Percentiles rank a stretch among this genome's conserved stretches.
phyloP scores from a whole-genome alignment of 208 protist species.

The Sergeia podlipaevii region DNA sequence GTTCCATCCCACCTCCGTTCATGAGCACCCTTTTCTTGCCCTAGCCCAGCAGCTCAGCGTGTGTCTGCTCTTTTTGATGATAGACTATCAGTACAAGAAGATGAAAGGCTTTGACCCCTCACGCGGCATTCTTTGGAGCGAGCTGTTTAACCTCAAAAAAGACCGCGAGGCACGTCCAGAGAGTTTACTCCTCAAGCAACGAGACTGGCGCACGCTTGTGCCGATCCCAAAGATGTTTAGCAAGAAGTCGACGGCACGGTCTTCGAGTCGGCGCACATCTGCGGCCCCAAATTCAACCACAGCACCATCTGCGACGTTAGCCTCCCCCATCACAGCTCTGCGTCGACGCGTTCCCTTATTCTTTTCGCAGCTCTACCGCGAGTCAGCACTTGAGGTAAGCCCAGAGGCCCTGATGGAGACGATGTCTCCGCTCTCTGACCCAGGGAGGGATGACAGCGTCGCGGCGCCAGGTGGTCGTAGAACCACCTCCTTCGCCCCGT shows the following conservation, averaged over 20 bases:
- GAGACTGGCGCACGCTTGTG: constrained; percentile 4
- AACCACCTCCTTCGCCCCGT: constrained; percentile 14
- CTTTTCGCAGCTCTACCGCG: no score
- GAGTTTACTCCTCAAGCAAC: constrained; percentile 6
- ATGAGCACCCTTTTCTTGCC: constrained; percentile 15
- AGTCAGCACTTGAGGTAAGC: no score
- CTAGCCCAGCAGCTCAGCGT: constrained; percentile 29
- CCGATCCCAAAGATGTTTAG: no score
- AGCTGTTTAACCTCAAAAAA: constrained; percentile 43
- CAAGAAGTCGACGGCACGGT: no score
- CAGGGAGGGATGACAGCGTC: no score
- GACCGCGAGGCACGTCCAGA: neutral
- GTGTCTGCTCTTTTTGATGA: constrained; percentile 31
- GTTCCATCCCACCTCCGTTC: constrained; percentile 7
- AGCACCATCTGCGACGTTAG: no score
- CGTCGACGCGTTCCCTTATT: no score
- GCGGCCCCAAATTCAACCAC: no score
- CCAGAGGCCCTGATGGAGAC: no score
- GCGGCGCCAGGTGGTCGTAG: neutral
- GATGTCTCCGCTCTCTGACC: no score
- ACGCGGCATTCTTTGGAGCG: constrained; percentile 66
- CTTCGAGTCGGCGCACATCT: no score
- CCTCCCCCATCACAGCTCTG: no score
- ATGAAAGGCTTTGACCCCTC: constrained; percentile 50
- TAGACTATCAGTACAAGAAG: constrained; percentile 74